A percentile compares a stretch with the other conserved stretches of the same genome.
These are phyloP conservation scores for Canavalia gladiata DNA, from an alignment of 306 rosid species.

Conservation along the genomic window DNA sequence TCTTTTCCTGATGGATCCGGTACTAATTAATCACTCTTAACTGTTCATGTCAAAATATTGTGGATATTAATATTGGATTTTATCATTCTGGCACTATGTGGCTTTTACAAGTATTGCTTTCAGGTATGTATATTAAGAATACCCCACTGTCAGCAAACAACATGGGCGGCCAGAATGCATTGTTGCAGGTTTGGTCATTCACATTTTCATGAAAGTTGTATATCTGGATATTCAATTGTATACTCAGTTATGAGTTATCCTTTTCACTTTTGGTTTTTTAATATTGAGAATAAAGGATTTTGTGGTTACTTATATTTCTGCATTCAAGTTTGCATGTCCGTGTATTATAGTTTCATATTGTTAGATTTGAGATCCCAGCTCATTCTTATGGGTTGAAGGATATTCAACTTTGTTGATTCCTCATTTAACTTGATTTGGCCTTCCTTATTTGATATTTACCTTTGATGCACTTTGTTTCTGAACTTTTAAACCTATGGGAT, in stretches of 20 bases:
- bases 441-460: slow-evolving; percentile 34
- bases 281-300: slow-evolving; percentile 24
- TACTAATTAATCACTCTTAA: slow-evolving; percentile 52
- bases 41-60: slow-evolving; percentile 33
- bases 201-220: slow-evolving; percentile 40
- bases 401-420: slow-evolving; percentile 25
- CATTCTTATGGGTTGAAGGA: slow-evolving; percentile 26
- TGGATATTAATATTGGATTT: slow-evolving; percentile 29
- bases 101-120: slow-evolving; percentile 43
- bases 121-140: slow-evolving; percentile 79
- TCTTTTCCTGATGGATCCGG: slow-evolving; percentile 69
- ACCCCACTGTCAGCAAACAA: slow-evolving; percentile 67
- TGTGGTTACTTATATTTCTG: slow-evolving; percentile 23
- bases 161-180: slow-evolving; percentile 67
- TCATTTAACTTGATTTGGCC: slow-evolving; percentile 19
- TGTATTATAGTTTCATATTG: neutral
- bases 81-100: slow-evolving; percentile 13
- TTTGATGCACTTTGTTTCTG: neutral
- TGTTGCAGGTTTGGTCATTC: slow-evolving; percentile 74
- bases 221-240: slow-evolving; percentile 20
- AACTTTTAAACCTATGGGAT: neutral
- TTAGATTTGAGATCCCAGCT: slow-evolving; percentile 6
- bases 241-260: neutral
- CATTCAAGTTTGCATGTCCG: slow-evolving; percentile 18
- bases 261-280: slow-evolving; percentile 26